Evolutionary conservation across 2,329 filamentous ascomycete species (phyloP).

Genomic region (Stagonosporopsis tanaceti): DNA sequence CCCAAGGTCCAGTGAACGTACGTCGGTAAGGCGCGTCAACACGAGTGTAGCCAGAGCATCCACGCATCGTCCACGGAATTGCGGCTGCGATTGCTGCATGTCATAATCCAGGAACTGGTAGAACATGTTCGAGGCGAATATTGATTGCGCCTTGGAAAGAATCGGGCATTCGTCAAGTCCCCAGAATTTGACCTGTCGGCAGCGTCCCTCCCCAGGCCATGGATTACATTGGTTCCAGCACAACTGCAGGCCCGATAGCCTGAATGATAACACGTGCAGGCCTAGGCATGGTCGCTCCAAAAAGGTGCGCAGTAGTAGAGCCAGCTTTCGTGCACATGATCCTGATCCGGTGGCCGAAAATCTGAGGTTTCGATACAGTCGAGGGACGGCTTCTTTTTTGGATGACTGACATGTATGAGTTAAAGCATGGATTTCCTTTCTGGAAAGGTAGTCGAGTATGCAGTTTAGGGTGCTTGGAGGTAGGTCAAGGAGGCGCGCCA

Average conservation of each 20-base stretch:
- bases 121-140: slow-evolving; percentile 32
- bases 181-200: slow-evolving; percentile 28
- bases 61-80: slow-evolving; percentile 30
- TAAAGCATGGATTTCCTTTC: slow-evolving; percentile 23
- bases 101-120: slow-evolving; percentile 34
- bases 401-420: slow-evolving; percentile 24
- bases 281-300: slow-evolving; percentile 29
- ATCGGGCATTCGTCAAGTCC: slow-evolving; percentile 29
- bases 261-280: slow-evolving; percentile 24
- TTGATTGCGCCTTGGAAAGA: slow-evolving; percentile 26
- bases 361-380: slow-evolving; percentile 31
- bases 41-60: slow-evolving; percentile 34
- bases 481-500: slow-evolving; percentile 29
- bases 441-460: slow-evolving; percentile 27
- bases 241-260: slow-evolving; percentile 23
- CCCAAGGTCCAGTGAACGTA: slow-evolving; percentile 30
- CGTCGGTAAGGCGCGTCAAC: slow-evolving; percentile 28
- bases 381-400: slow-evolving; percentile 24
- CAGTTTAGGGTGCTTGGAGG: slow-evolving; percentile 24
- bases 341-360: slow-evolving; percentile 29
- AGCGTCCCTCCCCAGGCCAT: slow-evolving; percentile 23
- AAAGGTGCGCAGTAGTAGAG: slow-evolving; percentile 32
- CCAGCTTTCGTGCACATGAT: slow-evolving; percentile 29
- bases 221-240: slow-evolving; percentile 34
- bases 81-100: slow-evolving; percentile 31